Base-by-base conservation (phyloP, 2,329 filamentous ascomycete genomes). In the Arthrobotrys entomopaga region DNA sequence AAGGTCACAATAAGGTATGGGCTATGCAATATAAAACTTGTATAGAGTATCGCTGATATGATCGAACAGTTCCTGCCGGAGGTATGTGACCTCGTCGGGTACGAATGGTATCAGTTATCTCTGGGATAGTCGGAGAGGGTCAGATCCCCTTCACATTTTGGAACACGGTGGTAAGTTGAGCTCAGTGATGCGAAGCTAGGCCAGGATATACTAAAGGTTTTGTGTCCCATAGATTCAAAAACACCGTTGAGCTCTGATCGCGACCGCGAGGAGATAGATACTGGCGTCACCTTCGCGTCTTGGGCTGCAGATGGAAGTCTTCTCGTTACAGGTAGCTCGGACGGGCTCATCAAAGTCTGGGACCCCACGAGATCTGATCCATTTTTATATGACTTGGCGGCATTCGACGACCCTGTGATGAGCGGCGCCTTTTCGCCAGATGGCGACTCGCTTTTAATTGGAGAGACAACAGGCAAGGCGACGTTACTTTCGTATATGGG, bases 291-390 rank as follows among this genome's bases (percentile, higher is more conserved):
- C 8, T 77, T 78, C 54, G 77, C 77, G 8, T 72, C 67, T 20
- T 79, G 77, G 77, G 54, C 38, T 38, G 60, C 58, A 24, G 48
- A 70, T 52, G 75, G 71, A 3, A 61, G 67, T 7, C 40, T 67
- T 29, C 50, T 67, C 26, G 65, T 67, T 26, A 79, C 78, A 20
- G 78, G 77, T 38, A 69, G 76, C 43, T 77, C 76, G 42, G 77
- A 79, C 61, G 78, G 78, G 2, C 43, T 76, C 1, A 72, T 79
- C 1, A 79, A 79, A 57, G 73, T 78, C n/a, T 79, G 78, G 78
- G 78, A 79, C 43, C 60, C 77, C 26, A 58, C 56, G 26, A 57
- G 72, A 57, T 75, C 65, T 24, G 64, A 76, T 13, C 73, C 78
- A 1, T 78, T 78, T 48, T 22, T 78, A 15, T 63, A 66, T 20